These are phyloP conservation scores for Gillenia trifoliata DNA, from an alignment of 306 rosid species.

Conservation along the genomic window DNA sequence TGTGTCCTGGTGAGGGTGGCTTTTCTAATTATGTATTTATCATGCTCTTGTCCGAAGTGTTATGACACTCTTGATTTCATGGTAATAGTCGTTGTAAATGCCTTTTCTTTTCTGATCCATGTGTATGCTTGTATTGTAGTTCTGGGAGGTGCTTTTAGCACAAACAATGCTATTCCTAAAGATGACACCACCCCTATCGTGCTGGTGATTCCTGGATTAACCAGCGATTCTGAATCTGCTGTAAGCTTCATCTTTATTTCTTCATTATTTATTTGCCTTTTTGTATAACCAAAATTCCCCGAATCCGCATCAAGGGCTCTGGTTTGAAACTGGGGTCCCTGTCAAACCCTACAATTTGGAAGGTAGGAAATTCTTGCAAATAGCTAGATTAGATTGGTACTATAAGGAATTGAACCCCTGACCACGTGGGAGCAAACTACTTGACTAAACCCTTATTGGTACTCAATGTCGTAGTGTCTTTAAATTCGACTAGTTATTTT, in stretches of 20 bases:
- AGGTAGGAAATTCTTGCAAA: not conserved
- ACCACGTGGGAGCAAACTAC: not conserved
- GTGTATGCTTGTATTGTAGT: constrained; percentile 35
- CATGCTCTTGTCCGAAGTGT: not conserved
- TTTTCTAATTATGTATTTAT: not conserved
- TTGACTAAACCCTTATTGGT: not conserved
- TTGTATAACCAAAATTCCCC: not conserved
- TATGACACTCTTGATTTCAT: not conserved
- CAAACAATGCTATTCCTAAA: constrained; percentile 24
- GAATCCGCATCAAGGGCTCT: not conserved
- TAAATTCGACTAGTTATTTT: not conserved
- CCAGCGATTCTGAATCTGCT: constrained; percentile 77
- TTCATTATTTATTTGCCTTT: not conserved
- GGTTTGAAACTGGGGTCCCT: not conserved
- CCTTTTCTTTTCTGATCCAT: not conserved
- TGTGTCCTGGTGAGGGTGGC: not conserved
- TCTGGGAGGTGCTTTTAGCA: constrained; percentile 27
- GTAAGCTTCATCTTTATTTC: constrained; percentile 42
- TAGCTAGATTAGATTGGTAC: not conserved
- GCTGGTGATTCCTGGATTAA: constrained; percentile 77
- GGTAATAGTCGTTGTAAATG: not conserved
- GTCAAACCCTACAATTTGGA: not conserved
- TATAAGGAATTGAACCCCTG: not conserved
- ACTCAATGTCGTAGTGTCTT: not conserved
- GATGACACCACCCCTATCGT: constrained; percentile 62